These are phyloP conservation scores for Hymenoscyphus scutula DNA, from an alignment of 2,329 filamentous ascomycete species.

Conservation along the genomic window DNA sequence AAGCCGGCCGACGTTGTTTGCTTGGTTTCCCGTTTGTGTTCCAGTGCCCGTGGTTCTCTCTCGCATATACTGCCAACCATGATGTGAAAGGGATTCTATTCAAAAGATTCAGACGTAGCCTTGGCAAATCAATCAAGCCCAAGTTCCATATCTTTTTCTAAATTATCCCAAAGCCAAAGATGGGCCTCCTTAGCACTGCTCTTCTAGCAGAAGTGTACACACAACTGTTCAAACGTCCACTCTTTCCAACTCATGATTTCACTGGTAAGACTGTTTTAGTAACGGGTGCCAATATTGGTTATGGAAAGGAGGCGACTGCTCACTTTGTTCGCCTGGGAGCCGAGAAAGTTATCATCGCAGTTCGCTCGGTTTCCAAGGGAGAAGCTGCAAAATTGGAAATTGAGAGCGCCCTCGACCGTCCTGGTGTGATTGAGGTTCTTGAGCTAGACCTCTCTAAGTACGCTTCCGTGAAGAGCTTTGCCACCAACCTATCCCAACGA, in stretches of 20 bases:
- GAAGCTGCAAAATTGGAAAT: constrained; percentile 41
- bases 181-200: too few relatives aligned
- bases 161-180: too few relatives aligned
- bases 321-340: constrained; percentile 37
- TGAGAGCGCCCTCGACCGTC: constrained; percentile 14
- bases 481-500: constrained; percentile 6
- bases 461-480: constrained; percentile 14
- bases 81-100: too few relatives aligned
- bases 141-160: too few relatives aligned
- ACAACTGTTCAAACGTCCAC: neutral
- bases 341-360: constrained; percentile 39
- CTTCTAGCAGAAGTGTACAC: neutral
- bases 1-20: too few relatives aligned
- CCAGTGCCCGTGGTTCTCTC: too few relatives aligned
- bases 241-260: neutral
- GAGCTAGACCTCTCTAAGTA: constrained; percentile 11
- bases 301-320: constrained; percentile 40
- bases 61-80: too few relatives aligned
- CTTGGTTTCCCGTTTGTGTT: too few relatives aligned
- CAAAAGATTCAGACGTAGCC: too few relatives aligned
- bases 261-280: constrained; percentile 36
- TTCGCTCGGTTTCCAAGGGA: constrained; percentile 40
- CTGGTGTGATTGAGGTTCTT: constrained; percentile 11
- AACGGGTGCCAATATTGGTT: constrained; percentile 42
- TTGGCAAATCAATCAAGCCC: too few relatives aligned